Base-by-base conservation (phyloP, 768 basidiomycete genomes). In the Phaeotremella fagi region DNA sequence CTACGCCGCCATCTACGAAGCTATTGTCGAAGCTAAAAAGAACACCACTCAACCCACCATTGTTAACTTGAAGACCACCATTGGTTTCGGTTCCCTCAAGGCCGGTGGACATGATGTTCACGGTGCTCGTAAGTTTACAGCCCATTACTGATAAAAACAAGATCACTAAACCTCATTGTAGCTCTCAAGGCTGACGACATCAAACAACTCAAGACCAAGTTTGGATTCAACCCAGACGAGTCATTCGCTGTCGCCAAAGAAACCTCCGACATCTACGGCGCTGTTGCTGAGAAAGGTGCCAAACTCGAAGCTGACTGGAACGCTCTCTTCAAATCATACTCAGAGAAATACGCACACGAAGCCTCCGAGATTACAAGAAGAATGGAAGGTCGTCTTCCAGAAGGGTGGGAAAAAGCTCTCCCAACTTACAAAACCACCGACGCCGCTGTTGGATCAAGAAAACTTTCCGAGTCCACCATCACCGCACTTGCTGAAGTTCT, bases 41-140 rank as follows among this genome's bases (percentile, higher is more conserved):
- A 85, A 85, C 70, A 86, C 80, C 73, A 79, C 63, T 75, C 90
- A 90, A 78, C 92, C 92, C 24, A 88, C 90, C 31, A 79, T 97
- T 62, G 87, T 95, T 75, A 80, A 83, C 55, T 77, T 94, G 51
- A 83, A 80, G 66, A 95, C 92, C 48, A 95, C 86, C 41, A 97
- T 97, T 58, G 92, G 92, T 35, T 95, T 81, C 71, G 92, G 92
- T 57, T 95, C 92, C 28, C 88, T 87, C 78, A 81, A 84, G 71
- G 86, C 90, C 75, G 92, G 92, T 57, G 90, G 90, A 7, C 90
- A 94, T 69, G 88, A 88, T 63, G 89, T 95, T 57, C 92, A 97
- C 75, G 91, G 92, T 62, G 74, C 90, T 76, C 90, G 88, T 91
- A 70, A 70, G 89, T 83, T 23, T 26, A 48, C 12, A 41, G 22